phyloP scores from a whole-genome alignment of 2,329 filamentous ascomycete species.

The Hypoxylon sp. region DNA sequence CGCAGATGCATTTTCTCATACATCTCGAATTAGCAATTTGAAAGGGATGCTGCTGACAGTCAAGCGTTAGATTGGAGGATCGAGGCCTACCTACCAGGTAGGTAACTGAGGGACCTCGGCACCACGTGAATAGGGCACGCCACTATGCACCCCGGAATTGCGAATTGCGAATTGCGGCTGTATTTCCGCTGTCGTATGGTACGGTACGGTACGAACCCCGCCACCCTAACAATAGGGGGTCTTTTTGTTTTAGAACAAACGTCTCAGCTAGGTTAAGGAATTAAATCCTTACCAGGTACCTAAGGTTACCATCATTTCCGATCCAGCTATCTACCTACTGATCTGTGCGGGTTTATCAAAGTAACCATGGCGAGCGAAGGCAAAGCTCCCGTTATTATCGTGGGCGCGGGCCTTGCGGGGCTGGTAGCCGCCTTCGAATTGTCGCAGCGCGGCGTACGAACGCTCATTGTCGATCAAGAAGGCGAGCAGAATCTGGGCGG shows the following conservation, averaged over 20 bases:
- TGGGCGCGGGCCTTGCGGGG: conserved; percentile 69
- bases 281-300: too few species aligned
- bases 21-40: too few species aligned
- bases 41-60: too few species aligned
- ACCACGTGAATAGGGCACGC: conserved; percentile 1
- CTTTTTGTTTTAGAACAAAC: too few species aligned
- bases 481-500: conserved; percentile 67
- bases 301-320: not conserved
- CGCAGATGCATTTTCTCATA: too few species aligned
- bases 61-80: conserved; percentile 1
- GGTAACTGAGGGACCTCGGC: not conserved
- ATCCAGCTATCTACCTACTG: not conserved
- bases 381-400: conserved; percentile 62
- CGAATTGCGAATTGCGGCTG: not conserved
- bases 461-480: conserved; percentile 69
- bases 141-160: not conserved
- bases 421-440: conserved; percentile 70
- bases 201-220: not conserved
- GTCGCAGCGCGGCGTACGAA: conserved; percentile 60
- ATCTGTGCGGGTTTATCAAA: not conserved
- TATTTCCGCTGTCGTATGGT: too few species aligned
- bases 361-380: conserved; percentile 20
- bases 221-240: not conserved
- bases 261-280: too few species aligned
- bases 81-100: not conserved